These are phyloP conservation scores for Conoideocrella luteorostrata DNA, from an alignment of 2,329 filamentous ascomycete genomes.

Conservation along the genomic window DNA sequence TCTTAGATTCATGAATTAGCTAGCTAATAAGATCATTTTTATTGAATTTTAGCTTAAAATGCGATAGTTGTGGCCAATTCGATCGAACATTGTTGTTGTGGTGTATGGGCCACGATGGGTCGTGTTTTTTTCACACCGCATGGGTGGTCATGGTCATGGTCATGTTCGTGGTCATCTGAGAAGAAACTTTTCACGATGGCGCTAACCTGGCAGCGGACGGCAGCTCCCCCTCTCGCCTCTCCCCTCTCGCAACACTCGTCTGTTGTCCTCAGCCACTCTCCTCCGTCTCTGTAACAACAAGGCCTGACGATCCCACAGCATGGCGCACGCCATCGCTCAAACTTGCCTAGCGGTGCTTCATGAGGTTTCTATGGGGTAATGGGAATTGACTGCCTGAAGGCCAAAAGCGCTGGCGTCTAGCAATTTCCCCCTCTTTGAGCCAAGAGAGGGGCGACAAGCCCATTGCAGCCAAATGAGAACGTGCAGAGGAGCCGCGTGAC, in stretches of 20 bases:
- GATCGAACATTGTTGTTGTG: no score
- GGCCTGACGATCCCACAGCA: no score
- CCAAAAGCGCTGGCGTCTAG: neutral
- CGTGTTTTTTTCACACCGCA: no score
- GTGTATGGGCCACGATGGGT: no score
- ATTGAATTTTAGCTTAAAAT: no score
- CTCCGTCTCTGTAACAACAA: no score
- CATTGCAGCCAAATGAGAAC: neutral
- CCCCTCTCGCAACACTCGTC: no score
- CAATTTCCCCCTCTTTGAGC: neutral
- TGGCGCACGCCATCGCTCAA: neutral
- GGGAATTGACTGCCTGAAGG: neutral
- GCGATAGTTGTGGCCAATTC: no score
- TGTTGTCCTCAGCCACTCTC: no score
- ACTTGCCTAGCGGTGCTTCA: neutral
- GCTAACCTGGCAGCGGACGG: neutral
- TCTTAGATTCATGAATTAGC: no score
- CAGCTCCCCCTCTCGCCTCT: neutral
- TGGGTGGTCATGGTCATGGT: no score
- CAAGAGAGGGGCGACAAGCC: neutral
- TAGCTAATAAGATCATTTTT: no score
- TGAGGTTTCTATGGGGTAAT: slow-evolving; percentile 7
- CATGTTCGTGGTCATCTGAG: slow-evolving; percentile 7
- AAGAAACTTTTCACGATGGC: slow-evolving; percentile 4
- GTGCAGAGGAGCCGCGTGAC: slow-evolving; percentile 1